Conservation (phyloP, 257 asterid genomes). For the Cruciata laevipes region DNA sequence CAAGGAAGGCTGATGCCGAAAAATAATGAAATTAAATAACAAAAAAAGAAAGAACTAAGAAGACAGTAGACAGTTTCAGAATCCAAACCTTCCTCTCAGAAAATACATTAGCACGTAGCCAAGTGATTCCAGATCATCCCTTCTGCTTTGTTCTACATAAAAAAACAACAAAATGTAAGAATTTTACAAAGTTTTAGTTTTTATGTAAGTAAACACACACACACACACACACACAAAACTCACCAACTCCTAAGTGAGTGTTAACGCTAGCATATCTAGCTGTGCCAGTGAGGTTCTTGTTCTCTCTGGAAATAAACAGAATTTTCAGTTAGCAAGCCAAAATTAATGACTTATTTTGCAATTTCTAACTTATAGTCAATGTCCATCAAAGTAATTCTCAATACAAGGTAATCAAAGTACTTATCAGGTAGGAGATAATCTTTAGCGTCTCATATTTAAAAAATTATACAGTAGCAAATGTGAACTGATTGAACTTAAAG, state of each 20-base stretch:
- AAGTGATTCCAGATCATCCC: slow-evolving; percentile 96
- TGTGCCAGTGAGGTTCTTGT: slow-evolving; percentile 92
- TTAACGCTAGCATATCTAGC: slow-evolving; percentile 97
- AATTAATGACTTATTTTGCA: no score
- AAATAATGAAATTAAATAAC: slow-evolving; percentile 9
- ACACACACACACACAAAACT: slow-evolving; percentile 22
- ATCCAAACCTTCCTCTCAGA: slow-evolving; percentile 82
- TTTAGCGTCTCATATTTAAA: background rate
- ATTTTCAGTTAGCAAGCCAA: background rate
- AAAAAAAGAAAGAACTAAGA: slow-evolving; percentile 9
- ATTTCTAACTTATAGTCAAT: background rate
- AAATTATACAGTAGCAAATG: background rate
- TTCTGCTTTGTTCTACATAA: slow-evolving; percentile 86
- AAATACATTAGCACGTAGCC: slow-evolving; percentile 97
- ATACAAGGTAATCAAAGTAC: background rate
- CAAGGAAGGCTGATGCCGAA: slow-evolving; percentile 65
- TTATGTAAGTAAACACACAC: background rate
- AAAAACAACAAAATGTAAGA: slow-evolving; percentile 7
- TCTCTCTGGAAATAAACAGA: slow-evolving; percentile 53
- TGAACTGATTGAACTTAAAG: no score
- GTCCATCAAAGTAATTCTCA: background rate
- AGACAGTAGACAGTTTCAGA: slow-evolving; percentile 9
- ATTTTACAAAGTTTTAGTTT: background rate
- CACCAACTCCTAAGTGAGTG: slow-evolving; percentile 92
- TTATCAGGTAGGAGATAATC: background rate